Evolutionary conservation across 2,329 filamentous ascomycete species (phyloP), one percentile per base, ranked within the genome.

Genomic region (Zopfia rhizophila): DNA sequence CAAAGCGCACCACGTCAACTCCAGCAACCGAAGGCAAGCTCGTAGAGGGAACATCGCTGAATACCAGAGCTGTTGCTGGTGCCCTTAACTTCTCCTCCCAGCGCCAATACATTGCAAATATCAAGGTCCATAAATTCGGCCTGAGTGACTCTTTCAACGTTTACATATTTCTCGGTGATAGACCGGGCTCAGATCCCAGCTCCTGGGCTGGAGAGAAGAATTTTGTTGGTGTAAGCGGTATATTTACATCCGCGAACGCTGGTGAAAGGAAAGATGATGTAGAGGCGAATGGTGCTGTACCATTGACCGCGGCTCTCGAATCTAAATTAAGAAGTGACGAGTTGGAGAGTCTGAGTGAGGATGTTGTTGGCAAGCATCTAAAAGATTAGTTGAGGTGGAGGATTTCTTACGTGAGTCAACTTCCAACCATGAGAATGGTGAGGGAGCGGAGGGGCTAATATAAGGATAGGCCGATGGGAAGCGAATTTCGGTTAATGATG

Each of bases 121-220:
- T 92, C 31, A 74, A 76, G 12, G 82, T 86, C 16, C 75, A 78
- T 41, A 86, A 84, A 51, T 80, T 82, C 45, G 82, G 83, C 2
- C 68, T 88, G 7, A 75, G 80, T 8, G 81, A 79, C 1, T 83
- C 86, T 0, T 90, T 87, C 60, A 78, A 77, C 41, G 75, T 93
- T 14, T 82, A 87, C 62, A 74, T 92, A 47, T 92, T 91, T 70
- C 64, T 91, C 2, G 88, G 85, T 0, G 65, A 77, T 2, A 72
- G 77, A 10, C 43, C 50, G 5, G 35, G 17, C 1, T 19, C 36
- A 3, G 73, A 84, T 27, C 59, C 75, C 1, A 53, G 54, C 4
- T 58, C 66, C 1, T 89, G 86, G 86, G 63, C 76, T 1, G 64
- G 66, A 28, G 78, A 81, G 0, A 60, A 71, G 1, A 85, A 82